Conservation (phyloP, 768 basidiomycete genomes). For the Inosperma sp. region DNA sequence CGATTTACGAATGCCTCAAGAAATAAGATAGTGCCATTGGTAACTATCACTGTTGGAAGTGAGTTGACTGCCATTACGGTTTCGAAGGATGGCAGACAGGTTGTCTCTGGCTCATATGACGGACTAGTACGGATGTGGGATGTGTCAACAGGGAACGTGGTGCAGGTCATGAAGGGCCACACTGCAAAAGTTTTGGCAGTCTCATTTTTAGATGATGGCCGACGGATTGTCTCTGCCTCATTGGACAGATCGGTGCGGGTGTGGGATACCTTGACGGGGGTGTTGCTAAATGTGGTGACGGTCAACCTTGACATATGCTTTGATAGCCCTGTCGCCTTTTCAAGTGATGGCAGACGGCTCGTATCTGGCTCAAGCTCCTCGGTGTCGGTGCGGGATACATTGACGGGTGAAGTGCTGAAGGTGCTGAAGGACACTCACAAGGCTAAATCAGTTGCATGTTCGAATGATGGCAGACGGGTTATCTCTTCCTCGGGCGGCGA, state of each 20-base stretch:
- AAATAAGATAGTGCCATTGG: conserved; percentile 4
- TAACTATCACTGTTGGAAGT: not conserved
- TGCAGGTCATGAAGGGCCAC: conserved; percentile 4
- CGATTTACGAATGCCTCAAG: not conserved
- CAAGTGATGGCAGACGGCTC: conserved; percentile 4
- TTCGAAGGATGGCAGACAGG: not conserved
- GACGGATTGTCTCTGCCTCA: conserved; percentile 5
- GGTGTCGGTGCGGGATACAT: conserved; percentile 7
- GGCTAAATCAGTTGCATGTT: conserved; percentile 1
- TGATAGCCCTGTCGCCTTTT: conserved; percentile 11
- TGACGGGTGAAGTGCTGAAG: not conserved
- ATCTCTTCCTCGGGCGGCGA: conserved; percentile 1
- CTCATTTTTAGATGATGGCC: conserved; percentile 9
- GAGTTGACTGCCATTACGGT: not conserved
- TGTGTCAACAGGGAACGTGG: not conserved
- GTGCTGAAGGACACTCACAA: not conserved
- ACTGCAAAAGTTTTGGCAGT: not conserved
- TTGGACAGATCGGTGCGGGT: conserved; percentile 6
- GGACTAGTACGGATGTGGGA: conserved; percentile 12
- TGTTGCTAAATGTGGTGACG: not conserved
- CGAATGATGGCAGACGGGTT: not conserved
- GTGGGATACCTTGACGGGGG: conserved; percentile 2
- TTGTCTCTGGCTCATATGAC: conserved; percentile 11
- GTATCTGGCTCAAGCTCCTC: conserved; percentile 6
- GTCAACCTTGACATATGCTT: too few relatives aligned